These are phyloP conservation scores for Fusarium gaditjirri DNA, from an alignment of 2,329 filamentous ascomycete species.

Conservation along the genomic window DNA sequence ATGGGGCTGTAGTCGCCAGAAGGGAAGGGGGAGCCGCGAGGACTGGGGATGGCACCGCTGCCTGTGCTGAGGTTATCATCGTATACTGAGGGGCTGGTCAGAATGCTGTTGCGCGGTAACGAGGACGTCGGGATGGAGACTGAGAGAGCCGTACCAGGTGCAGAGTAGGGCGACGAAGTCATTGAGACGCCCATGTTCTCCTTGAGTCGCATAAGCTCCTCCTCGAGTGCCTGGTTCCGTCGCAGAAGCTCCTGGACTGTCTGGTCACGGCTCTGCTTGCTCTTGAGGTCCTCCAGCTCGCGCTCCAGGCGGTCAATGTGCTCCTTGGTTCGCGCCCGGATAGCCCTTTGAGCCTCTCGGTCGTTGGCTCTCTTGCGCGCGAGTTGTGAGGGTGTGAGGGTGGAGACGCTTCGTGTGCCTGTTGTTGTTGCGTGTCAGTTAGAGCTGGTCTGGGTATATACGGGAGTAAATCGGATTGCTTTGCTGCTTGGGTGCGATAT, in stretches of 20 bases:
- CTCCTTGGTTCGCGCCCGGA: slow-evolving; percentile 85
- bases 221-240: slow-evolving; percentile 64
- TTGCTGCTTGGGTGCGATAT: neutral
- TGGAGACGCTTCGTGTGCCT: slow-evolving; percentile 82
- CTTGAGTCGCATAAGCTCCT: slow-evolving; percentile 60
- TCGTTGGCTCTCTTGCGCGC: slow-evolving; percentile 93
- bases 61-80: slow-evolving; percentile 55
- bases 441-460: slow-evolving; percentile 1
- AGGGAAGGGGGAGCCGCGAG: slow-evolving; percentile 58
- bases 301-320: slow-evolving; percentile 83
- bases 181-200: slow-evolving; percentile 58
- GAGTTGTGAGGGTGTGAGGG: slow-evolving; percentile 87
- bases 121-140: neutral
- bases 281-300: slow-evolving; percentile 76
- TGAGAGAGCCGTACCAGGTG: slow-evolving; percentile 49
- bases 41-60: slow-evolving; percentile 55
- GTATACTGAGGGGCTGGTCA: slow-evolving; percentile 49
- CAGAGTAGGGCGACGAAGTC: slow-evolving; percentile 54
- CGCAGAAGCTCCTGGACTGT: slow-evolving; percentile 63
- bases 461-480: neutral
- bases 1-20: slow-evolving; percentile 57
- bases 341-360: slow-evolving; percentile 87
- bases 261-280: slow-evolving; percentile 59
- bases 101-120: slow-evolving; percentile 9
- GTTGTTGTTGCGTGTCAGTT: slow-evolving; percentile 14